Base-by-base conservation (phyloP, 2,329 filamentous ascomycete species). In the Fusarium sp. region DNA sequence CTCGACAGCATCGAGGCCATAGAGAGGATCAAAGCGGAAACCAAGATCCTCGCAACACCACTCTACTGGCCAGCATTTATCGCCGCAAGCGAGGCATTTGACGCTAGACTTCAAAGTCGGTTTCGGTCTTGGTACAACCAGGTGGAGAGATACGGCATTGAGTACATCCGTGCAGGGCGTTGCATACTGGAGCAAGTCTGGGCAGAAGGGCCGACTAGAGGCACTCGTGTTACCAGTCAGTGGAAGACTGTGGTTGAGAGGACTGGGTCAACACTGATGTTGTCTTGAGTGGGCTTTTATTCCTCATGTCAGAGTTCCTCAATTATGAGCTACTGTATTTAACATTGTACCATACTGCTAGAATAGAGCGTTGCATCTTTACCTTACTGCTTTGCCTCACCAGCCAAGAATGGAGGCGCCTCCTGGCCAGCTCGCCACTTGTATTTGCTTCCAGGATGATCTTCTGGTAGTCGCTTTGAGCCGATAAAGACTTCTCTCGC, bases 401-500 rank as follows among this genome's bases (percentile, higher is more conserved):
- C 35, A 1, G 13, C 18, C 24, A 60, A 16, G 24, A 60, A 60
- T 20, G 59, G 59, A 5, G 59, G 40, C 4, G 16, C 27, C 14
- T 63, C 31, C 34, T 64, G 16, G 13, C 52, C 62, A 45, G 62
- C 52, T 29, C 29, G 62, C 59, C 62, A 64, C n/a, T 59, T 64
- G 24, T 59, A 64, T 8, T 37, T 45, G 27, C 62, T 64, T 20
- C 62, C 62, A 11, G 50, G 62, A 14, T 59, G 62, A 18, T 64
- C 62, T 6, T 64, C 62, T 9, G 37, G 61, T 35, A 42, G 52
- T 24, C 62, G 63, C 62, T 50, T 61, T 8, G 38, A 69, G 6
- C 70, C 70, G 61, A 31, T 52, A 34, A 68, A 42, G n/a, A 68
- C 34, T 14, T 62, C 59, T 27, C 59, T 62, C 5, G 59, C 59